phyloP scores from a whole-genome alignment of 495 filamentous ascomycete species.

The Hypoxylon fuscum region DNA sequence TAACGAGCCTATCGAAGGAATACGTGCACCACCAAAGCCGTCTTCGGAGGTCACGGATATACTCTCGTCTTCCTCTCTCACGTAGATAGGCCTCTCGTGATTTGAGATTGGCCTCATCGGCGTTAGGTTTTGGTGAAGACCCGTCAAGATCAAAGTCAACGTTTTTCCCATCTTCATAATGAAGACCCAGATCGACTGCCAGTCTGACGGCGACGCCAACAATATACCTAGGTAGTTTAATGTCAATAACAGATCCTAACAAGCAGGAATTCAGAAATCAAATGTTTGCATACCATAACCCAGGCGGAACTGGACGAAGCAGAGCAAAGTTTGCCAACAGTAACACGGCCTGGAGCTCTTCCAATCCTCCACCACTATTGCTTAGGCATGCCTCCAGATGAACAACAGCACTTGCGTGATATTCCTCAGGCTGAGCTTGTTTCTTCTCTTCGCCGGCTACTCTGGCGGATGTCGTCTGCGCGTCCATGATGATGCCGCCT shows the following conservation, averaged over 20 bases:
- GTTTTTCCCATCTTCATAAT: conserved; percentile 88
- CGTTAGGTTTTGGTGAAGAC: conserved; percentile 13
- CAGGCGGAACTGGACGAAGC: conserved; percentile 88
- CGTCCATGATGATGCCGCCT: conserved; percentile 87
- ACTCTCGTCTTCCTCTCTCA: conserved; percentile 81
- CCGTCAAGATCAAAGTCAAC: conserved; percentile 57
- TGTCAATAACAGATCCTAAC: conserved; percentile 15
- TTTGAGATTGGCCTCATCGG: conserved; percentile 41
- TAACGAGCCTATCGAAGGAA: conserved; percentile 90
- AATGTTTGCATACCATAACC: conserved; percentile 69
- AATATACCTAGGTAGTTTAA: conserved; percentile 72
- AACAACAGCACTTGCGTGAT: conserved; percentile 92
- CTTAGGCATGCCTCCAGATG: conserved; percentile 89
- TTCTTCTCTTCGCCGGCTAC: conserved; percentile 54
- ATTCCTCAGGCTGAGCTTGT: conserved; percentile 91
- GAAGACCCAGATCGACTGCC: conserved; percentile 89
- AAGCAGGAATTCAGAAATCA: not conserved
- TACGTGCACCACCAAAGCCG: conserved; percentile 98
- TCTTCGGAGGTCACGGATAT: conserved; percentile 84
- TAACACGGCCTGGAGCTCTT: conserved; percentile 92
- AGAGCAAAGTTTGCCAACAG: conserved; percentile 91
- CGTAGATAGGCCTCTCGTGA: conserved; percentile 42
- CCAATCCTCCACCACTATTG: conserved; percentile 78
- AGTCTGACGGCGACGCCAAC: conserved; percentile 90
- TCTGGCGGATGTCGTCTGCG: conserved; percentile 38